Conservation (phyloP, 2,329 filamentous ascomycete species). For the Beauveria brongniartii region DNA sequence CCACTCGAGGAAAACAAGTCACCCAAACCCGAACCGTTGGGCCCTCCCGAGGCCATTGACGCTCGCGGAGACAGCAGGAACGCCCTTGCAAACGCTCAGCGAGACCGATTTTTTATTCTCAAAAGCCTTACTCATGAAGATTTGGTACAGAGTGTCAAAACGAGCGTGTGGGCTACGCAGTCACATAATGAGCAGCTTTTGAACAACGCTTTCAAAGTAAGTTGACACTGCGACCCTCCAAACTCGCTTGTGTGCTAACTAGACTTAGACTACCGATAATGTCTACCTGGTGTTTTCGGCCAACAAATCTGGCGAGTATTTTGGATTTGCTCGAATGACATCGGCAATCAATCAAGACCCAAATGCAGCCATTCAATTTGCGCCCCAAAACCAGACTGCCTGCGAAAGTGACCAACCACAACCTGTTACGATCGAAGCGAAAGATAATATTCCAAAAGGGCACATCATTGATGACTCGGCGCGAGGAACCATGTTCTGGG, state of each 20-base stretch:
- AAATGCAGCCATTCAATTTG: slow-evolving; percentile 59
- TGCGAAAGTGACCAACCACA: slow-evolving; percentile 62
- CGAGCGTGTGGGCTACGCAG: slow-evolving; percentile 89
- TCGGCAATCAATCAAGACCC: slow-evolving; percentile 77
- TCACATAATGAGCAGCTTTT: slow-evolving; percentile 81
- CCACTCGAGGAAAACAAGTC: neutral
- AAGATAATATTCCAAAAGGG: slow-evolving; percentile 69
- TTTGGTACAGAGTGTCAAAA: slow-evolving; percentile 78
- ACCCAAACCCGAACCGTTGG: neutral
- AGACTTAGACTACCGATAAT: slow-evolving; percentile 59
- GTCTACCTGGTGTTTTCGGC: slow-evolving; percentile 93
- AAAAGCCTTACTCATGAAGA: slow-evolving; percentile 92
- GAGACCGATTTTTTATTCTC: slow-evolving; percentile 81
- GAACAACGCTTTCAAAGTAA: slow-evolving; percentile 75
- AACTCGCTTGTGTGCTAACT: neutral
- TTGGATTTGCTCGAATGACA: slow-evolving; percentile 85
- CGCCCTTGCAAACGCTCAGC: slow-evolving; percentile 21
- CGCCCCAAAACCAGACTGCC: slow-evolving; percentile 52
- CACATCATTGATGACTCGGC: slow-evolving; percentile 88
- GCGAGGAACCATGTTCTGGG: slow-evolving; percentile 96
- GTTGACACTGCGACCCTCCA: neutral
- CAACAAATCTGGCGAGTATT: slow-evolving; percentile 96
- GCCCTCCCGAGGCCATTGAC: neutral
- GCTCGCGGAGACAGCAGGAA: neutral
- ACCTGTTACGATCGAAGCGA: slow-evolving; percentile 72